These are phyloP conservation scores for Solanum bulbocastanum DNA, from an alignment of 257 asterid species.

Conservation along the genomic window DNA sequence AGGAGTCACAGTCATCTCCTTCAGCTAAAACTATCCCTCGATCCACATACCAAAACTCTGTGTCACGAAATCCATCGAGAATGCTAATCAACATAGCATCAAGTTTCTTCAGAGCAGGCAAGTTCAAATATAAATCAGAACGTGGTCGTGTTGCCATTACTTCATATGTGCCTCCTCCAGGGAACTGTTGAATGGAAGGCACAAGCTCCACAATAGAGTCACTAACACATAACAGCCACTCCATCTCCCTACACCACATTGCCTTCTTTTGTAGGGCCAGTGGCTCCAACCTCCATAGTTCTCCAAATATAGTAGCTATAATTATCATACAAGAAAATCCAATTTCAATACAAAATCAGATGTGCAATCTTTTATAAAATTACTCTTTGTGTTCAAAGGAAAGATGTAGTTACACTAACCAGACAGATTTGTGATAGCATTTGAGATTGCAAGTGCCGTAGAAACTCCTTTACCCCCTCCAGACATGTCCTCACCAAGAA, in stretches of 20 bases:
- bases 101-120: conserved; percentile 97
- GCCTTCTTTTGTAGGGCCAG: conserved; percentile 71
- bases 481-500: conserved; percentile 99
- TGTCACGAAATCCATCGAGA: conserved; percentile 77
- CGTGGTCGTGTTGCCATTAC: conserved; percentile 80
- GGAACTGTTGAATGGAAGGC: conserved; percentile 74
- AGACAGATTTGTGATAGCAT: conserved; percentile 90
- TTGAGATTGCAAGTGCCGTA: conserved; percentile 90
- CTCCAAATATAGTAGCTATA: conserved; percentile 92
- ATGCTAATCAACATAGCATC: conserved; percentile 83
- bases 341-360: background rate
- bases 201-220: conserved; percentile 92
- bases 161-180: conserved; percentile 79
- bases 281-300: conserved; percentile 95
- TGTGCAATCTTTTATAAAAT: background rate
- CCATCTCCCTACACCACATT: conserved; percentile 96
- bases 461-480: conserved; percentile 98
- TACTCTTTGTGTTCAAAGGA: background rate
- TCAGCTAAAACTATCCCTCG: conserved; percentile 54
- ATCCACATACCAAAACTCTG: conserved; percentile 87
- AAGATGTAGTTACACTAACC: conserved; percentile 28
- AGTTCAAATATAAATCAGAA: conserved; percentile 68
- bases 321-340: background rate
- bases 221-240: conserved; percentile 81
- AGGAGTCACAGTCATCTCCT: conserved; percentile 37